These are phyloP conservation scores for Apiospora saccharicola DNA, from an alignment of 2,329 filamentous ascomycete genomes.

Conservation along the genomic window DNA sequence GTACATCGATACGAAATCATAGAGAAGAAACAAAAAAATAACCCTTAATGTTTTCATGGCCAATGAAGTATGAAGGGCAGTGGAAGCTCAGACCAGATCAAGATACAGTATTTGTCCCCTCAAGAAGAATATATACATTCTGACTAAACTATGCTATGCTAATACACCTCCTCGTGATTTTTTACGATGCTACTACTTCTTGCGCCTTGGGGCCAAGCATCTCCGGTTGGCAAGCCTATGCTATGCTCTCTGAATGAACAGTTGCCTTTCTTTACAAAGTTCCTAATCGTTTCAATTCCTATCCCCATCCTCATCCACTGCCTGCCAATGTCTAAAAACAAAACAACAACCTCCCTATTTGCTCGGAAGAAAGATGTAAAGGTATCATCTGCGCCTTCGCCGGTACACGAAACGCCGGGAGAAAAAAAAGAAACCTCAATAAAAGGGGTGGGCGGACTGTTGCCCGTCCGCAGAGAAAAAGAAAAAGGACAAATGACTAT, in stretches of 20 bases:
- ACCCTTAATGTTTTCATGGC: background rate
- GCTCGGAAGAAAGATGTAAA: conserved; percentile 29
- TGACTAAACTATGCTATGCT: conserved; percentile 19
- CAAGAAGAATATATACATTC: conserved; percentile 16
- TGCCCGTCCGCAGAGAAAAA: background rate
- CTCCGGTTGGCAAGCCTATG: background rate
- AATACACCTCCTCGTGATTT: background rate
- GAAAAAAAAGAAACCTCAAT: conserved; percentile 12
- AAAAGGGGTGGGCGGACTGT: background rate
- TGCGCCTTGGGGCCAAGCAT: conserved; percentile 4
- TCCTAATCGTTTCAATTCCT: conserved; percentile 7
- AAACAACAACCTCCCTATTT: conserved; percentile 21
- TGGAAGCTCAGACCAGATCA: background rate
- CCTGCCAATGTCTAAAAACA: background rate
- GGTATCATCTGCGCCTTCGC: conserved; percentile 37
- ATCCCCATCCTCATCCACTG: background rate
- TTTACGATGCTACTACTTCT: conserved; percentile 9
- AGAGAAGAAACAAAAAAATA: conserved; percentile 1
- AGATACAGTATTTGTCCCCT: background rate
- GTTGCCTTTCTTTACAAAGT: conserved; percentile 10
- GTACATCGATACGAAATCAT: background rate
- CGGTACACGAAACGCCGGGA: conserved; percentile 17
- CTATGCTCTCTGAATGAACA: background rate
- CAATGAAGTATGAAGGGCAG: background rate
- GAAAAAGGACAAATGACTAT: conserved; percentile 10